A percentile compares a stretch with the other conserved stretches of the same genome.
Evolutionary conservation across 1,139 yeast genomes (phyloP).

Genomic region (Geotrichum fermentans): DNA sequence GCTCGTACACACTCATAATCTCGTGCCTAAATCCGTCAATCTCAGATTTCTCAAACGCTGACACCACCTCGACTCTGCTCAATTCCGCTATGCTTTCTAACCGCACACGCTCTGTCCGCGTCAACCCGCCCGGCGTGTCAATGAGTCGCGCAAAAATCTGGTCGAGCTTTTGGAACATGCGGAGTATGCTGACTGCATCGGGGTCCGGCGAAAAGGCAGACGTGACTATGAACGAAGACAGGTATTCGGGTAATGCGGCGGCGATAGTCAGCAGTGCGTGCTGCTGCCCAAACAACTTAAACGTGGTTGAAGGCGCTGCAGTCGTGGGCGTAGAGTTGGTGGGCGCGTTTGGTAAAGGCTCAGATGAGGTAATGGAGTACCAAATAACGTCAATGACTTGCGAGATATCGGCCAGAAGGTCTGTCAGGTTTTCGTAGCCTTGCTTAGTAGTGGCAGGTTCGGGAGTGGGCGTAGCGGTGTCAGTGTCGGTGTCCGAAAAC

Average conservation of each 20-base stretch:
- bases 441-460: slow-evolving; percentile 8
- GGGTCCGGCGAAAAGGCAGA: slow-evolving; percentile 17
- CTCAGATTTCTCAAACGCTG: slow-evolving; percentile 16
- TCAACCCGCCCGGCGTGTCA: slow-evolving; percentile 16
- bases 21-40: slow-evolving; percentile 22
- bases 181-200: neutral
- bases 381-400: slow-evolving; percentile 51
- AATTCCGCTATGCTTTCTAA: slow-evolving; percentile 31
- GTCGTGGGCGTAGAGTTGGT: neutral
- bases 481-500: neutral
- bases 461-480: neutral
- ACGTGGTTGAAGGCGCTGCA: neutral
- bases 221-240: slow-evolving; percentile 24
- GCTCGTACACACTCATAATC: slow-evolving; percentile 24
- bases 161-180: slow-evolving; percentile 26
- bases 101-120: slow-evolving; percentile 30
- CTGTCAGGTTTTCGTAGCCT: slow-evolving; percentile 40
- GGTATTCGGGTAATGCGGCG: slow-evolving; percentile 61
- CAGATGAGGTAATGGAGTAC: slow-evolving; percentile 44
- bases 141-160: slow-evolving; percentile 26
- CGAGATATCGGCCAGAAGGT: slow-evolving; percentile 46
- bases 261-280: slow-evolving; percentile 57
- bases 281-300: slow-evolving; percentile 49
- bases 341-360: slow-evolving; percentile 9
- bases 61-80: slow-evolving; percentile 25